phyloP scores from a whole-genome alignment of 805 yeast species.

The Teunomyces barrocoloradensis region DNA sequence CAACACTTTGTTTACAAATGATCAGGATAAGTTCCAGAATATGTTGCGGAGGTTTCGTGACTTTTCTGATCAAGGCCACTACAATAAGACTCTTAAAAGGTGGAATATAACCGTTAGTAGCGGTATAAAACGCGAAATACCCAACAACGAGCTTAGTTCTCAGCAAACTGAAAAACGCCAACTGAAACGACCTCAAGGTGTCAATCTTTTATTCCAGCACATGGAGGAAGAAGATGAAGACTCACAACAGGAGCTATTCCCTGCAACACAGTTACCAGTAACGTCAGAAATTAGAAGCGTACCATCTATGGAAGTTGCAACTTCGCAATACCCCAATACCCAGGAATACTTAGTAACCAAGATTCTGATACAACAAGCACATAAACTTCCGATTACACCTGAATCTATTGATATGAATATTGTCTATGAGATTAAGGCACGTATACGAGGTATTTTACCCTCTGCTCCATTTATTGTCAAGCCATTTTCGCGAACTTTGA shows the following conservation, averaged over 20 bases:
- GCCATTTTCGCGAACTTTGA: slow-evolving; percentile 28
- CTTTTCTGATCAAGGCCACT: not conserved
- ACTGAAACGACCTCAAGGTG: slow-evolving; percentile 1
- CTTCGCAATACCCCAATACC: not conserved
- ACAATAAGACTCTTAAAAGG: not conserved
- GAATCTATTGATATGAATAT: slow-evolving; percentile 11
- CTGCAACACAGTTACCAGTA: not conserved
- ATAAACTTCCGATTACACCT: slow-evolving; percentile 4
- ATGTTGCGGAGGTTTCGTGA: not conserved
- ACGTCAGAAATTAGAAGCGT: not conserved
- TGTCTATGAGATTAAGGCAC: slow-evolving; percentile 17
- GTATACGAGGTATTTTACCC: slow-evolving; percentile 17
- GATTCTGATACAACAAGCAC: not conserved
- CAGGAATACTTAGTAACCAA: not conserved
- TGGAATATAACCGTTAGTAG: not conserved
- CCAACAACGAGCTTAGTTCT: not conserved
- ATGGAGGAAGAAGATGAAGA: slow-evolving; percentile 6
- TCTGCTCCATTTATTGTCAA: slow-evolving; percentile 21
- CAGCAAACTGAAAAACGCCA: not conserved
- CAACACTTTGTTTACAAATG: not conserved
- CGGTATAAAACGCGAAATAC: not conserved
- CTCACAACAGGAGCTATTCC: slow-evolving; percentile 6
- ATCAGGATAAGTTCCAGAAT: not conserved
- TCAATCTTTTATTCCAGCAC: not conserved
- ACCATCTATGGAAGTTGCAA: not conserved